These are phyloP conservation scores for Xylaria palmicola DNA, from an alignment of 495 filamentous ascomycete species.

Conservation along the genomic window DNA sequence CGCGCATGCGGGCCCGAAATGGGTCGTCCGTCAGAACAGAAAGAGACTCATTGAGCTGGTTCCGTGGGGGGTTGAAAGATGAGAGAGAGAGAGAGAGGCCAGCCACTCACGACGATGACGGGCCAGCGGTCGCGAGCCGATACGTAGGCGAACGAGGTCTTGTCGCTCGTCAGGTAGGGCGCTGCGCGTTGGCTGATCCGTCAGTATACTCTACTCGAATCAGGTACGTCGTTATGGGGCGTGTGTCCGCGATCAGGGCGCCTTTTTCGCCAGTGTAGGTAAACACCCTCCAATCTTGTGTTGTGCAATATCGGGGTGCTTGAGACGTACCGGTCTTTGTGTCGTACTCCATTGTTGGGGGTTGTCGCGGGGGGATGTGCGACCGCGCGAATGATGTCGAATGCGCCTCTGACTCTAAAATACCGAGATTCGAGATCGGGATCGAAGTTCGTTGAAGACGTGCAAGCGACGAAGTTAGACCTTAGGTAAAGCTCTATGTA, in stretches of 20 bases:
- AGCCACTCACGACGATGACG: slow-evolving; percentile 71
- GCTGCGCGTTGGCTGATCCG: slow-evolving; percentile 44
- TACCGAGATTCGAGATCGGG: no score
- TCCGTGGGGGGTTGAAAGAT: neutral
- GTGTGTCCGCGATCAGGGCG: neutral
- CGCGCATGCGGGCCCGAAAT: neutral
- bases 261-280: neutral
- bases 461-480: no score
- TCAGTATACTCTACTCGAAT: no score
- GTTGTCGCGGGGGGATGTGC: no score
- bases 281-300: slow-evolving; percentile 6
- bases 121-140: slow-evolving; percentile 89
- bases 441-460: no score
- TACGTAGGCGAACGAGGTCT: slow-evolving; percentile 79
- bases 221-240: no score
- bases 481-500: no score
- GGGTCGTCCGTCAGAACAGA: neutral
- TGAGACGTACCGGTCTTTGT: slow-evolving; percentile 57
- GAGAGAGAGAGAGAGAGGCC: neutral
- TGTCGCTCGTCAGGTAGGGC: slow-evolving; percentile 75
- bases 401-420: no score
- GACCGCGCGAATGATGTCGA: no score
- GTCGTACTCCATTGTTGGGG: slow-evolving; percentile 60
- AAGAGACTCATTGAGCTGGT: no score
- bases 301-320: slow-evolving; percentile 3